Evolutionary conservation across 1,284 basidiomycete genomes (phyloP), one percentile per base, ranked within the genome.

Genomic region (Mixia osmundae): DNA sequence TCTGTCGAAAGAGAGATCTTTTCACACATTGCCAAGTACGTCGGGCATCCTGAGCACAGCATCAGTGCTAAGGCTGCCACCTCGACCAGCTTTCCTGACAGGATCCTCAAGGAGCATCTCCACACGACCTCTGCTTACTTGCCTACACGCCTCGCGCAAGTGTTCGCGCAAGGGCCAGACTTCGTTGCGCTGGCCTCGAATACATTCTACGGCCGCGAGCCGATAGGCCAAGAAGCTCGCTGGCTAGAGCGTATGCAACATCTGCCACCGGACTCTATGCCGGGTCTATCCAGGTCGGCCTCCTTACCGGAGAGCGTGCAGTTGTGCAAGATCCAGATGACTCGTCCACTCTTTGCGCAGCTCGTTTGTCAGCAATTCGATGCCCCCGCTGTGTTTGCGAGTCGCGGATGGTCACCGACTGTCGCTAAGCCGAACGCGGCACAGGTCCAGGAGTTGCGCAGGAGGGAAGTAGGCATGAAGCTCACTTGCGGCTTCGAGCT

Each of bases 401-500:
- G 46, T 55, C 59, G 57, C 42, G 40, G 37, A 1, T 51, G 50
- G 50, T n/a, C n/a, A n/a, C n/a, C n/a, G n/a, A n/a, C n/a, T n/a
- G n/a, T n/a, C n/a, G n/a, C n/a, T n/a, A 28, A 12, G 16, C 27
- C 36, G 7, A 11, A 20, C 3, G 34, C 9, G 14, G 30, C 21
- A 20, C 23, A 15, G 18, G 36, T 31, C 7, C 14, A 41, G 15
- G 60, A 78, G 47, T 69, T 71, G 66, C 64, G 71, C 45, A 72
- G 76, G 71, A 65, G 68, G 44, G 77, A 82, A 54, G 54, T 78
- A 29, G 85, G 85, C 8, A 77, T 89, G 71, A 91, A 89, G 61
- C 70, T 89, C 36, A 33, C 80, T 3, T 80, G 78, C 44, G 85
- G 85, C 0, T 91, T 91, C 46, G 85, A 94, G 59, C 91, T 91